Conservation (phyloP, 164 flowering plant genomes). For the Tetrastigma voinierianum region DNA sequence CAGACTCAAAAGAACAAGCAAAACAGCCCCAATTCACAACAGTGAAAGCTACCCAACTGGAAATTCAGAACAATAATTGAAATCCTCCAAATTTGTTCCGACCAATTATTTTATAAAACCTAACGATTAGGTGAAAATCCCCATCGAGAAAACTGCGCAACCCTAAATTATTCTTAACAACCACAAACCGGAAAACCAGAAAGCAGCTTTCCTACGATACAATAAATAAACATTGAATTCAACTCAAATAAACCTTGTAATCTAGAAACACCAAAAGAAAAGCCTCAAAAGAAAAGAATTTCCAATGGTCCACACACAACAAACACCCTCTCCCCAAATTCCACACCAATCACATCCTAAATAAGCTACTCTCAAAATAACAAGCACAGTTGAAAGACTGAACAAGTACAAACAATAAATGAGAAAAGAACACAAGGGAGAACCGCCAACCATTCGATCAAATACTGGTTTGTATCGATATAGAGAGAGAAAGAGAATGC, state of each 20-base stretch:
- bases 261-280: constrained; percentile 5
- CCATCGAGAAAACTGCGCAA: neutral
- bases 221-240: constrained; percentile 6
- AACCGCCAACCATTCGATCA: constrained; percentile 12
- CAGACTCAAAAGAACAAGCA: constrained; percentile 1
- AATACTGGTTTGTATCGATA: constrained; percentile 8
- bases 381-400: neutral
- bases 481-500: constrained; percentile 7
- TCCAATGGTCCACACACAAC: neutral
- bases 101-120: neutral
- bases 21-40: neutral
- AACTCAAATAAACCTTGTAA: constrained; percentile 19
- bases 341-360: neutral
- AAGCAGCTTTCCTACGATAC: neutral
- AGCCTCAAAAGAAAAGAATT: neutral
- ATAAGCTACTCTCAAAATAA: neutral
- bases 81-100: neutral
- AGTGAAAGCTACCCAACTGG: constrained; percentile 6
- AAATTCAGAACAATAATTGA: constrained; percentile 2
- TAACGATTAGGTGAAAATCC: neutral
- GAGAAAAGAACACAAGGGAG: constrained; percentile 18
- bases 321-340: neutral
- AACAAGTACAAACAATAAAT: neutral
- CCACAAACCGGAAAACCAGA: neutral
- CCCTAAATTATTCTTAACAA: neutral